Evolutionary conservation across 345 rosid genomes (phyloP).

Genomic region (Syzygium aromaticum): DNA sequence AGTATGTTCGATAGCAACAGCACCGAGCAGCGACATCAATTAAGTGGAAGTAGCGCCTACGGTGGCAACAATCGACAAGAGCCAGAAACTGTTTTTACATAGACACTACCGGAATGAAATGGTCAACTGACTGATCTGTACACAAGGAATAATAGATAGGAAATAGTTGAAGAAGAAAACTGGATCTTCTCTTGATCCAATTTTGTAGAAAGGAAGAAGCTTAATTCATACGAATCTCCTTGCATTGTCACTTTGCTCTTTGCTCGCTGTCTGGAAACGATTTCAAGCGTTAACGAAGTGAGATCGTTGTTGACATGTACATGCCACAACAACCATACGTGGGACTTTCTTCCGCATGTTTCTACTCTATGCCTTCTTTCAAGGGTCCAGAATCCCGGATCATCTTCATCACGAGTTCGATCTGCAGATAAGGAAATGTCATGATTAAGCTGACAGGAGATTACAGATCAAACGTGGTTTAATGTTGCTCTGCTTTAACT

Average conservation of each 20-base stretch:
- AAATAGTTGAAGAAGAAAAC: too few species aligned
- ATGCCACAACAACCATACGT: neutral
- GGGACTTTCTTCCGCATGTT: neutral
- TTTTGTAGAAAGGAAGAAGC: too few species aligned
- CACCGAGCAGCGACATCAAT: too few species aligned
- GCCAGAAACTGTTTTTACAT: neutral
- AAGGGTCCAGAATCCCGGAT: constrained; percentile 74
- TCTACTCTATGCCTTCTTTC: constrained; percentile 46
- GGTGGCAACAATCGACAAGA: too few species aligned
- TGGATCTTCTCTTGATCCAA: too few species aligned
- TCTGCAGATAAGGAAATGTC: constrained; percentile 28
- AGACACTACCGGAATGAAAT: neutral
- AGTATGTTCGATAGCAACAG: too few species aligned
- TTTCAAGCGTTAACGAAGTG: neutral
- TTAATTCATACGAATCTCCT: too few species aligned
- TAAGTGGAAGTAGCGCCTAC: too few species aligned
- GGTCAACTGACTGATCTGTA: neutral
- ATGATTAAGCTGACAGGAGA: neutral
- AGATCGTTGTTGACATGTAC: neutral
- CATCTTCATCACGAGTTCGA: constrained; percentile 57
- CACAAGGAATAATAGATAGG: neutral
- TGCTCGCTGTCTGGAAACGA: neutral
- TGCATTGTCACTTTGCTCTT: too few species aligned
- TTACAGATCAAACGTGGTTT: neutral
- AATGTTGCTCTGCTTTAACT: neutral